phyloP scores from a whole-genome alignment of 192 early-diverging fungal genomes.

The Podochytrium sp. region DNA sequence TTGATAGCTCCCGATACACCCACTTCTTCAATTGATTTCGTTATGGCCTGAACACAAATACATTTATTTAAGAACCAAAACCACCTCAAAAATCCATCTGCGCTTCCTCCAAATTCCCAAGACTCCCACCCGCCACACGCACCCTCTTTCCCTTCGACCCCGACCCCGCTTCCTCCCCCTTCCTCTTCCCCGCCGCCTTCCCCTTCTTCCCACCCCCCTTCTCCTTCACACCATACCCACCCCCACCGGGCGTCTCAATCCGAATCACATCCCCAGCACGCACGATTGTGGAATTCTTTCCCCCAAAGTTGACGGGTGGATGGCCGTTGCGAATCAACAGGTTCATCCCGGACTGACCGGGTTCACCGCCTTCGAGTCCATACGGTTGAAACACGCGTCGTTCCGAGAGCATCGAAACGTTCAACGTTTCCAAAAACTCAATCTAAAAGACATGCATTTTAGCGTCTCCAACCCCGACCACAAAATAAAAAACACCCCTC shows the following conservation, averaged over 20 bases:
- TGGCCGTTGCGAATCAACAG: slow-evolving; percentile 65
- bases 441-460: background rate
- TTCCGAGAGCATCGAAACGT: slow-evolving; percentile 90
- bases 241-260: slow-evolving; percentile 92
- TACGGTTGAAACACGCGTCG: slow-evolving; percentile 89
- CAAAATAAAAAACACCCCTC: too few relatives aligned
- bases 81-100: slow-evolving; percentile 30
- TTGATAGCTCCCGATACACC: too few relatives aligned
- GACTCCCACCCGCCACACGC: slow-evolving; percentile 14
- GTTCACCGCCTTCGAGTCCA: slow-evolving; percentile 79
- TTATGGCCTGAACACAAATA: background rate
- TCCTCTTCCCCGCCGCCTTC: background rate
- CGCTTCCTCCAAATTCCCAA: slow-evolving; percentile 19
- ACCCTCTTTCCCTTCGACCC: background rate
- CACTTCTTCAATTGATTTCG: too few relatives aligned
- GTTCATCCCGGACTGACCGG: slow-evolving; percentile 76
- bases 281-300: slow-evolving; percentile 86
- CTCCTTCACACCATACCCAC: slow-evolving; percentile 63
- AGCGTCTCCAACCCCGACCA: background rate
- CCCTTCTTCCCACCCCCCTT: background rate
- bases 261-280: slow-evolving; percentile 78
- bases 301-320: slow-evolving; percentile 71
- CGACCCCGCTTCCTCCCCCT: background rate
- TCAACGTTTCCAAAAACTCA: slow-evolving; percentile 86
- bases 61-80: background rate